phyloP scores from a whole-genome alignment of 2,329 filamentous ascomycete genomes.

The Aspergillus pseudoglaucus region DNA sequence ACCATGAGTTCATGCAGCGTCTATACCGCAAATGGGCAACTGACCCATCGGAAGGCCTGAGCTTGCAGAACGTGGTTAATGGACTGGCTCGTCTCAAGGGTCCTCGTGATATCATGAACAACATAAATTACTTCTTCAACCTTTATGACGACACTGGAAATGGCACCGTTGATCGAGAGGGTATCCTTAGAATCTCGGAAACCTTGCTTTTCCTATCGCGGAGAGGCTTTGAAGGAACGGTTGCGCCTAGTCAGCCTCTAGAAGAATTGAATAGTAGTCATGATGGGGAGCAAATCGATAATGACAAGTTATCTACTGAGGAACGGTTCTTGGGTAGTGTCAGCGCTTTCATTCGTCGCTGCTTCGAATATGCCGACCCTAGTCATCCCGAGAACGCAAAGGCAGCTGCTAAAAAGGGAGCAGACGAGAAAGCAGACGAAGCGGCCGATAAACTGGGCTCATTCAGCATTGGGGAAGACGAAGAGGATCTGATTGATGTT shows the following conservation, averaged over 20 bases:
- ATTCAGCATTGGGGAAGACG: conserved; percentile 70
- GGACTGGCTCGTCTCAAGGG: conserved; percentile 89
- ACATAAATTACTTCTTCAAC: conserved; percentile 96
- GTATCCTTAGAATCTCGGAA: conserved; percentile 90
- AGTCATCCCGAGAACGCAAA: conserved; percentile 63
- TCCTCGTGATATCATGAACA: conserved; percentile 92
- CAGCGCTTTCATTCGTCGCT: conserved; percentile 89
- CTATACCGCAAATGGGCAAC: conserved; percentile 85
- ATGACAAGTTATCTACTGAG: conserved; percentile 57
- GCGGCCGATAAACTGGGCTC: conserved; percentile 44
- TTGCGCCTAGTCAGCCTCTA: conserved; percentile 59
- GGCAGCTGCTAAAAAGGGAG: conserved; percentile 12
- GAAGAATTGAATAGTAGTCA: conserved; percentile 43
- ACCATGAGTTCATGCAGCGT: conserved; percentile 89
- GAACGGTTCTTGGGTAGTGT: conserved; percentile 89
- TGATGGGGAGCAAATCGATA: conserved; percentile 28
- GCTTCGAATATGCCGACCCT: conserved; percentile 96
- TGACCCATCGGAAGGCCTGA: conserved; percentile 68
- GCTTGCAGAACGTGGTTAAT: conserved; percentile 83
- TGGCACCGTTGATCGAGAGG: conserved; percentile 88
- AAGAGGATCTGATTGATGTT: conserved; percentile 41
- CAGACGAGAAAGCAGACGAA: conserved; percentile 26
- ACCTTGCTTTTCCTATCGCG: conserved; percentile 87
- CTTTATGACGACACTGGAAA: conserved; percentile 91
- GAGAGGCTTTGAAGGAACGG: conserved; percentile 70